These are phyloP conservation scores for Chondrostereum purpureum DNA, from an alignment of 1,284 basidiomycete species.

Conservation along the genomic window DNA sequence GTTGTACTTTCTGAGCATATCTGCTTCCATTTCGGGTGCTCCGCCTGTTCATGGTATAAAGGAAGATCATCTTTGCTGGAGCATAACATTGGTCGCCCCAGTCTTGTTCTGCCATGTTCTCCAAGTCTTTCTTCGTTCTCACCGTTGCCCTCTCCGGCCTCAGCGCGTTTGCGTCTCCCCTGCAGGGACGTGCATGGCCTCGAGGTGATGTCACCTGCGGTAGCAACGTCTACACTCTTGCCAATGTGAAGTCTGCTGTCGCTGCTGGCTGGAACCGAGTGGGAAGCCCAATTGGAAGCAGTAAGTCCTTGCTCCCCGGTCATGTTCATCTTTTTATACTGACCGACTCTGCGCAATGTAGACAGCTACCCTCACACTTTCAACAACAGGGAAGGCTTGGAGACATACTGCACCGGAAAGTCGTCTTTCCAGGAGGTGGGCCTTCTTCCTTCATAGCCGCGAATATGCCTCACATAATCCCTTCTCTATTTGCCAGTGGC, in stretches of 20 bases:
- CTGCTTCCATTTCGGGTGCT: too few relatives aligned
- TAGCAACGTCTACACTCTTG: conserved; percentile 9
- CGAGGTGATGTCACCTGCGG: conserved; percentile 11
- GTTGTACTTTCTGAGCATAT: too few relatives aligned
- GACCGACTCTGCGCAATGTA: not conserved
- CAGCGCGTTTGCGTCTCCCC: conserved; percentile 4
- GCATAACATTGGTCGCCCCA: too few relatives aligned
- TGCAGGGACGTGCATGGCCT: conserved; percentile 10
- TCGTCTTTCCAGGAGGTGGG: conserved; percentile 9
- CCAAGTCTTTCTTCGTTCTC: conserved; percentile 3
- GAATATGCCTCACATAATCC: not conserved
- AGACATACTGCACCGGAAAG: conserved; percentile 10
- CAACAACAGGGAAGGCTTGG: conserved; percentile 11
- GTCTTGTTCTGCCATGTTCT: conserved; percentile 4
- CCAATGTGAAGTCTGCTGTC: conserved; percentile 9
- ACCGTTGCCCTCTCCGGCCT: not conserved
- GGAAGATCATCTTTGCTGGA: too few relatives aligned
- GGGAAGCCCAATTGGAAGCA: conserved; percentile 9
- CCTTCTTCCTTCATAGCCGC: not conserved
- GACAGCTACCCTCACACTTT: conserved; percentile 13
- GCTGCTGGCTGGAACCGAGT: conserved; percentile 5
- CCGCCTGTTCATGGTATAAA: too few relatives aligned
- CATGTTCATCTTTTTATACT: not conserved
- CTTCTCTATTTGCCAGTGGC: conserved; percentile 13
- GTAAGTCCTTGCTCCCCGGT: conserved; percentile 6